Percentiles rank a stretch among this genome's conserved stretches.
Conservation (phyloP, 2,329 filamentous ascomycete genomes). For the Paraphoma sp. region DNA sequence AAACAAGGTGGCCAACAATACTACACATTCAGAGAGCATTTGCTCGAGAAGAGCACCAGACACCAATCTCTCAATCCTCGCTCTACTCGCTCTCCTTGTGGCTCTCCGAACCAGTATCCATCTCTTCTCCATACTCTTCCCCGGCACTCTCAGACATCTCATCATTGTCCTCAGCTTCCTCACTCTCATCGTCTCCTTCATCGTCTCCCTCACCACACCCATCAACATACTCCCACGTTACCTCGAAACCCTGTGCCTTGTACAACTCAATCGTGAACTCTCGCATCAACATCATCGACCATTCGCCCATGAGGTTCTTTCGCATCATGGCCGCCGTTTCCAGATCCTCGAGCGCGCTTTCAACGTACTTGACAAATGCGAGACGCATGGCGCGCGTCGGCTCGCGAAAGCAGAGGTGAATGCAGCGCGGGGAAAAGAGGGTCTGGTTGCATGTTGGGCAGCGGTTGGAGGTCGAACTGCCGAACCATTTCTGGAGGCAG, state of each 20-base stretch:
- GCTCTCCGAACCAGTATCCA: background rate
- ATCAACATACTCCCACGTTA: conserved; percentile 1
- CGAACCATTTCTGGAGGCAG: background rate
- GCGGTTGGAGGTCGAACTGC: background rate
- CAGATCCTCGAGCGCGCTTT: background rate
- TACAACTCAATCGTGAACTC: background rate
- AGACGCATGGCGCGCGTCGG: background rate
- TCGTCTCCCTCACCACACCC: background rate
- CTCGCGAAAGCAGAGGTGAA: background rate
- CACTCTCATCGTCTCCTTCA: background rate
- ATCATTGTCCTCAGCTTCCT: background rate
- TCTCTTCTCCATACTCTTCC: background rate
- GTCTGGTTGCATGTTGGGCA: background rate
- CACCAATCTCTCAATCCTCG: background rate
- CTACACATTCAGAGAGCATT: no score
- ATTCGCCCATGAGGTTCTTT: background rate
- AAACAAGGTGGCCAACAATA: no score
- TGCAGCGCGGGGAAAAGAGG: background rate
- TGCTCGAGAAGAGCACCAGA: background rate
- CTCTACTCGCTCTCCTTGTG: background rate
- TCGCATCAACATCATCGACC: background rate
- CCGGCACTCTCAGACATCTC: background rate
- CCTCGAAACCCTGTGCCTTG: background rate
- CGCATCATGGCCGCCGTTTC: background rate
- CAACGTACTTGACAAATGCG: background rate